These are phyloP conservation scores for Mortierella sp. DNA, from an alignment of 371 early-diverging fungal species.

Conservation along the genomic window DNA sequence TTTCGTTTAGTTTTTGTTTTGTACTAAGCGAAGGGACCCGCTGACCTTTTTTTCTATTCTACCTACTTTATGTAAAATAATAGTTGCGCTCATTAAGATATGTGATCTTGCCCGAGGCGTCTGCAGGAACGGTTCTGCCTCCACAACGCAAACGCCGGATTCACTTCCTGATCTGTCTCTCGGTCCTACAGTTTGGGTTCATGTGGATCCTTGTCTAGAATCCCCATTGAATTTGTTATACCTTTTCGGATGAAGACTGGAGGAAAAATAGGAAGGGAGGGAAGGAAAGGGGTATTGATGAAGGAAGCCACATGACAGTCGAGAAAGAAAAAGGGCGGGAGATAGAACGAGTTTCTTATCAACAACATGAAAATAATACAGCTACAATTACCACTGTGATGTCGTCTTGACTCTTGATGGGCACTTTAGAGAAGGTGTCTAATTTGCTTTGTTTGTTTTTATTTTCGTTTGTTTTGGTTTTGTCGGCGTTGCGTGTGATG, in stretches of 20 bases:
- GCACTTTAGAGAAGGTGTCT: neutral
- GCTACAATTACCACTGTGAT: too few relatives aligned
- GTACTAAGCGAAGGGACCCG: neutral
- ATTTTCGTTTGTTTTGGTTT: neutral
- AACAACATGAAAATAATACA: too few relatives aligned
- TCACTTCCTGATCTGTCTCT: slow-evolving; percentile 90
- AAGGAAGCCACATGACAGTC: neutral
- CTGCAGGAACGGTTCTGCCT: slow-evolving; percentile 77
- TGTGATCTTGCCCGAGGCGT: slow-evolving; percentile 89
- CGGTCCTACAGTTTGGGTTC: slow-evolving; percentile 83
- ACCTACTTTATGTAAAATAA: slow-evolving; percentile 9
- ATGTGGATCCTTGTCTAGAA: slow-evolving; percentile 80
- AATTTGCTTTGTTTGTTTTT: neutral
- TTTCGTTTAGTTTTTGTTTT: neutral
- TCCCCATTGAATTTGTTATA: neutral
- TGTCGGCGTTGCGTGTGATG: neutral
- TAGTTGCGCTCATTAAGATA: slow-evolving; percentile 90
- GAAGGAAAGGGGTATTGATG: neutral
- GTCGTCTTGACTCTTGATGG: too few relatives aligned
- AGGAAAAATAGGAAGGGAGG: neutral
- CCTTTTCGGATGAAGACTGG: neutral
- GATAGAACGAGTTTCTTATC: too few relatives aligned
- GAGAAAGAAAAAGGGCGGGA: neutral
- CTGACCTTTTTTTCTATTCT: neutral
- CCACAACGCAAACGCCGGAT: slow-evolving; percentile 88